These are phyloP conservation scores for Nakaseomyces sp. DNA, from an alignment of 1,139 yeast genomes.

Conservation along the genomic window DNA sequence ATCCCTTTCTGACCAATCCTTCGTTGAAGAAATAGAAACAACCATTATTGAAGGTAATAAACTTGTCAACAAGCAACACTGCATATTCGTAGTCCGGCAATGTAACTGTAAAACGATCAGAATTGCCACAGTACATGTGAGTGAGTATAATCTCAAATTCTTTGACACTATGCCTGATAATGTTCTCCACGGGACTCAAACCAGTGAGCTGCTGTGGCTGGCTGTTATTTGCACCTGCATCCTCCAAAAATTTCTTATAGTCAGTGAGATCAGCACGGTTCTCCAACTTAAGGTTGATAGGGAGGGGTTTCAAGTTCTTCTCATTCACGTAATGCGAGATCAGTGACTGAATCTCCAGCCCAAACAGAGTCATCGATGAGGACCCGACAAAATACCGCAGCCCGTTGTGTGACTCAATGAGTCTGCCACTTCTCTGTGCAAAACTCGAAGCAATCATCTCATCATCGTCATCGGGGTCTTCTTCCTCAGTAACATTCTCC, in stretches of 20 bases:
- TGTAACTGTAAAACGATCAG: background rate
- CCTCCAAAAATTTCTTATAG: constrained; percentile 2
- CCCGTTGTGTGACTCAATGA: constrained; percentile 66
- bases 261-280: constrained; percentile 1
- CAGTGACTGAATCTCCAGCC: constrained; percentile 59
- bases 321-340: constrained; percentile 27
- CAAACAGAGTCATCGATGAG: constrained; percentile 73
- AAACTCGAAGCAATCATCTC: constrained; percentile 56
- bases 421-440: constrained; percentile 58
- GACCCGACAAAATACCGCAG: constrained; percentile 70
- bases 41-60: constrained; percentile 72
- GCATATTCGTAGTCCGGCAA: constrained; percentile 70
- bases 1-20: constrained; percentile 59
- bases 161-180: background rate
- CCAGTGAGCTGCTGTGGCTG: constrained; percentile 1
- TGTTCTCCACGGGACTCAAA: background rate
- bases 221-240: background rate
- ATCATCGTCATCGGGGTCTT: constrained; percentile 10
- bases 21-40: constrained; percentile 83
- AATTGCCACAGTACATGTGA: constrained; percentile 2
- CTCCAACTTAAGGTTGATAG: constrained; percentile 8
- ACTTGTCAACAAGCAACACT: constrained; percentile 62
- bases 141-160: background rate
- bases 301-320: constrained; percentile 15
- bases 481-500: constrained; percentile 3